Conservation (phyloP, 2,329 filamentous ascomycete species). For the Colletotrichum filicis region DNA sequence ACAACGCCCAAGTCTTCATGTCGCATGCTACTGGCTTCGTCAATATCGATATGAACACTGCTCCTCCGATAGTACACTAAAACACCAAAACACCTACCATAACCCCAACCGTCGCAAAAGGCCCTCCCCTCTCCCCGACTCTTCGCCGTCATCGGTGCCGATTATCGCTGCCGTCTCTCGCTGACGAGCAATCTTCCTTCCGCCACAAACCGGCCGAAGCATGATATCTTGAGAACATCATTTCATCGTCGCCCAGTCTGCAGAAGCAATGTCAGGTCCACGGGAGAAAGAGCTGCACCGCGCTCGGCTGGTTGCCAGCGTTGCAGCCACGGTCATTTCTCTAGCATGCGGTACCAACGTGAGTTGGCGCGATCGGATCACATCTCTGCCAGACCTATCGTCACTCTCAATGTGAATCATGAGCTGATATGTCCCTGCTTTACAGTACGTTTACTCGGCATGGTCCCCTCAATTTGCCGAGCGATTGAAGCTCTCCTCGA, state of each 20-base stretch:
- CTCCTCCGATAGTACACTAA: slow-evolving; percentile 27
- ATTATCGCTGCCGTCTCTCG: background rate
- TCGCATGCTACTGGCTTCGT: slow-evolving; percentile 2
- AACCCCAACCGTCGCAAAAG: background rate
- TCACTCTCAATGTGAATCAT: background rate
- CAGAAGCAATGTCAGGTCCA: slow-evolving; percentile 24
- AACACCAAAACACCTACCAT: background rate
- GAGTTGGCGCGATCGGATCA: slow-evolving; percentile 45
- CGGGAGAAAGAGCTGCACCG: slow-evolving; percentile 63
- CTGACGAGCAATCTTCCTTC: background rate
- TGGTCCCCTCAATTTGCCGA: slow-evolving; percentile 97
- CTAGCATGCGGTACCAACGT: slow-evolving; percentile 95
- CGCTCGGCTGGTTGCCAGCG: slow-evolving; percentile 82
- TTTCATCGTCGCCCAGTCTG: background rate
- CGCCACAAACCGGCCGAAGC: background rate
- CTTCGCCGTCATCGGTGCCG: slow-evolving; percentile 8
- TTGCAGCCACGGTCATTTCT: slow-evolving; percentile 85
- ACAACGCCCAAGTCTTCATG: background rate
- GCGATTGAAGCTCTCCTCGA: slow-evolving; percentile 87
- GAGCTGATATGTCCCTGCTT: slow-evolving; percentile 7
- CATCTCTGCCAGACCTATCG: background rate
- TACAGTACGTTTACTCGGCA: slow-evolving; percentile 95
- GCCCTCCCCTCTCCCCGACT: background rate
- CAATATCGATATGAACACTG: slow-evolving; percentile 23
- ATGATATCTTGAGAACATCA: slow-evolving; percentile 17